Base-by-base conservation (phyloP, 345 rosid species). In the Brassica carinata region DNA sequence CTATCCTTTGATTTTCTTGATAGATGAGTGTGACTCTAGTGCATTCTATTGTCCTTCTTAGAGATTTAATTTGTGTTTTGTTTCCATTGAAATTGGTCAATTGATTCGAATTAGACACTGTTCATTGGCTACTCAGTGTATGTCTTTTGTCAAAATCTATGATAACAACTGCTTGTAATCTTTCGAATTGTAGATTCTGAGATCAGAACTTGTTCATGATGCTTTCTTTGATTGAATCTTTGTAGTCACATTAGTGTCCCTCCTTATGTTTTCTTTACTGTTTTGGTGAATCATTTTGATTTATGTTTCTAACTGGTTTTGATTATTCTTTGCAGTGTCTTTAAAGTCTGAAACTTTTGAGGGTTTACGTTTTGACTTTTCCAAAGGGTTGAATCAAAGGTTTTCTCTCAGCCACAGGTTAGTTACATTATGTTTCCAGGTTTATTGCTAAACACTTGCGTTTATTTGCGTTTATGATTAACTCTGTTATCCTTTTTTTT, bases 321-420 rank as follows among this genome's bases (percentile, higher is more conserved):
- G 29, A 14, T 80, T 74, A 5, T 53, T 63, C 66, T 85, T 13
- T 43, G 85, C 92, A 95, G 99, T 95, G 98, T 93, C 99, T 66
- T 86, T 95, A 78, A 95, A 90, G 90, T 91, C 97, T 3, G 99
- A 95, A 63, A 71, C 84, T 82, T 95, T 93, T 74, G 99, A 95
- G 90, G 99, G 98, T 58, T 83, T 95, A 84, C 96, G 98, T 29
- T 95, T 95, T 73, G 99, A 95, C 84, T 95, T 95, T 82, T 85
- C 88, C 83, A 95, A 93, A 79, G 88, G 93, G n/a, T 89, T 95
- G 71, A 95, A 90, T 83, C 96, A 87, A 69, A 91, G 86, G 69
- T 95, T 95, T 83, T 91, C 94, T 29, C 92, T 93, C 62, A 90
- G 94, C 78, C 99, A 93, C 82, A 96, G 98, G 99, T 93, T 53